Evolutionary conservation across 495 filamentous ascomycete species (phyloP), one percentile per base, ranked within the genome.

Genomic region (Articulospora tetracladia): DNA sequence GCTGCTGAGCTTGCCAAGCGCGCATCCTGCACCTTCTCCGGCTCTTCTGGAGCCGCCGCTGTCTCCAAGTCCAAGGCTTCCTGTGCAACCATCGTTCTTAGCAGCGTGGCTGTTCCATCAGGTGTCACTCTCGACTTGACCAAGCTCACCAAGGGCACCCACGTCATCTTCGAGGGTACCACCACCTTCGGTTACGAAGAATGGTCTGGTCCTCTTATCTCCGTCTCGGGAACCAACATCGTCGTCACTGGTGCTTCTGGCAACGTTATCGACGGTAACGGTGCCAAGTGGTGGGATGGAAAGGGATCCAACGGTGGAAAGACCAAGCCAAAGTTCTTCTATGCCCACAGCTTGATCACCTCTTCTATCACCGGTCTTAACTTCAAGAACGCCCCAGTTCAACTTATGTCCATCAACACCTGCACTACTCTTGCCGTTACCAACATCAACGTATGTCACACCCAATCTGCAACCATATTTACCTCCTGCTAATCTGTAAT

Each of bases 321-420:
- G 68, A 78, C 66, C 15, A 84, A 83, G 70, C 73, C 75, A 59
- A 81, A 80, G 69, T 82, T 83, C 70, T 84, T 83, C 71, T 70
- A 69, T 51, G 79, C 74, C 15, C 77, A 80, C 59, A 60, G 36
- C 15, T 63, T 83, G 27, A 77, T 75, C 12, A 72, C 86, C 19
- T 59, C 59, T 3, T 80, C 74, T 36, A 86, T 87, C 64, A 70
- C 70, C 23, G 75, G 76, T n/a, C 80, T 82, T 8, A 80, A 68
- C 47, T 32, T 64, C 57, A 62, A 73, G 46, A 86, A 89, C 70
- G 79, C 81, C 23, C 86, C 85, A 0, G 82, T 88, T 8, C 86
- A 89, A 59, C 76, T 71, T 23, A 79, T 89, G 68, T 79, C 74
- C 60, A 80, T 89, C 57, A 77, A 83, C 68, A 69, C 72, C 7